Evolutionary conservation across 1,139 yeast species (phyloP).

Genomic region (Suhomyces kunorum): DNA sequence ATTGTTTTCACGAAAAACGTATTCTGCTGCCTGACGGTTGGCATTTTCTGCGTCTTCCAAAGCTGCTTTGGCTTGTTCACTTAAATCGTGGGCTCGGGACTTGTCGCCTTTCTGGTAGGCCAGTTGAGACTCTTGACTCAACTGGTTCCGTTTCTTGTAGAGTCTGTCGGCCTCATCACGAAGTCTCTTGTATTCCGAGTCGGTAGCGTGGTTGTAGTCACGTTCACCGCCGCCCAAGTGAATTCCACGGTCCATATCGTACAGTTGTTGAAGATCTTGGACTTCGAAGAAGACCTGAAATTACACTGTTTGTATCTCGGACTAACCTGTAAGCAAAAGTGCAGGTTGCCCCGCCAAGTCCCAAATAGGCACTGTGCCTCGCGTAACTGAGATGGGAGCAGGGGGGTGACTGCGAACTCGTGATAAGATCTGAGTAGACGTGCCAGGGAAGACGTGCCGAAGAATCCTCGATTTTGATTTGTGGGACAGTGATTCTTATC

Average conservation of each 20-base stretch:
- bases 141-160: conserved; percentile 54
- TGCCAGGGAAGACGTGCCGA: no score
- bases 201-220: conserved; percentile 76
- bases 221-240: conserved; percentile 38
- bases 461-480: no score
- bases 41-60: conserved; percentile 62
- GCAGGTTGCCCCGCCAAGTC: not conserved
- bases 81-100: conserved; percentile 67
- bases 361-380: not conserved
- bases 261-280: not conserved
- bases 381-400: conserved; percentile 2
- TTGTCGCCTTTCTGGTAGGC: conserved; percentile 79
- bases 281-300: conserved; percentile 1
- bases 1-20: conserved; percentile 85
- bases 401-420: not conserved
- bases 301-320: not conserved
- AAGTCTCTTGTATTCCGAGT: conserved; percentile 60
- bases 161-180: conserved; percentile 72
- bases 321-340: not conserved
- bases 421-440: not conserved
- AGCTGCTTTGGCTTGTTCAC: conserved; percentile 66
- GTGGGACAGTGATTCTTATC: no score
- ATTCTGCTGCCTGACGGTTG: conserved; percentile 84
- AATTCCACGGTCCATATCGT: conserved; percentile 36
- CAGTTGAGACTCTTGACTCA: conserved; percentile 67